phyloP scores from a whole-genome alignment of 352 stramenopile genomes.

The Globisporangium solare region DNA sequence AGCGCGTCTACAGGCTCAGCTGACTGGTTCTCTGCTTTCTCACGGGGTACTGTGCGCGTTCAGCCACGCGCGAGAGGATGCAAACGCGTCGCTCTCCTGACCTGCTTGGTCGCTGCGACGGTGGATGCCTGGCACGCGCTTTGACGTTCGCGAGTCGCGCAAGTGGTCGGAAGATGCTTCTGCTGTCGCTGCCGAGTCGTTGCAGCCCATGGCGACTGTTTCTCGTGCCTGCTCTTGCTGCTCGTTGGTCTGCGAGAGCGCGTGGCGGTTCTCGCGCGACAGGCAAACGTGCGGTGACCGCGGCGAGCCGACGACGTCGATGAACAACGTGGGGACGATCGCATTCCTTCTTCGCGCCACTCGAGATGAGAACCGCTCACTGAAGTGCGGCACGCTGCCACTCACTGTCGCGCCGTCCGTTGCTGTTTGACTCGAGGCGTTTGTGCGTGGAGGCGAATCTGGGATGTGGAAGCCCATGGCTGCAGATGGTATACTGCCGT shows the following conservation, averaged over 20 bases:
- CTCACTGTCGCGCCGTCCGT: background rate
- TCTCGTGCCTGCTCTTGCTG: conserved; percentile 17
- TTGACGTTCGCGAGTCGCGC: background rate
- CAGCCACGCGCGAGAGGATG: conserved; percentile 1
- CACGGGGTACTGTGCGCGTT: conserved; percentile 4
- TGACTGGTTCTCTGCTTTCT: background rate
- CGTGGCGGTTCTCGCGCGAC: conserved; percentile 24
- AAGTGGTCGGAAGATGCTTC: background rate
- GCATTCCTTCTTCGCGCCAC: conserved; percentile 46
- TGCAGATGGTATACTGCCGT: too few species aligned
- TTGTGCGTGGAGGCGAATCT: conserved; percentile 33
- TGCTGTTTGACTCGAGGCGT: conserved; percentile 14
- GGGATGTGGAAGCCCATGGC: conserved; percentile 69
- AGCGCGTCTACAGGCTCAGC: background rate
- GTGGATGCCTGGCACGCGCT: conserved; percentile 7
- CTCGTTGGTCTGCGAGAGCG: conserved; percentile 29
- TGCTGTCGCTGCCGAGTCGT: background rate
- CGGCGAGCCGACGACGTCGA: conserved; percentile 39
- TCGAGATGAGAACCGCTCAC: conserved; percentile 9
- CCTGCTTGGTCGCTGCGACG: conserved; percentile 5
- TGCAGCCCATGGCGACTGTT: background rate
- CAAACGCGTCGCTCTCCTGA: background rate
- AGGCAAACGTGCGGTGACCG: conserved; percentile 36
- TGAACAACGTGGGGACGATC: conserved; percentile 39
- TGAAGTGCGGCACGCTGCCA: conserved; percentile 5